Percentiles rank a stretch among this genome's conserved stretches.
These are phyloP conservation scores for Takashimella koratensis DNA, from an alignment of 1,284 basidiomycete species.

Conservation along the genomic window DNA sequence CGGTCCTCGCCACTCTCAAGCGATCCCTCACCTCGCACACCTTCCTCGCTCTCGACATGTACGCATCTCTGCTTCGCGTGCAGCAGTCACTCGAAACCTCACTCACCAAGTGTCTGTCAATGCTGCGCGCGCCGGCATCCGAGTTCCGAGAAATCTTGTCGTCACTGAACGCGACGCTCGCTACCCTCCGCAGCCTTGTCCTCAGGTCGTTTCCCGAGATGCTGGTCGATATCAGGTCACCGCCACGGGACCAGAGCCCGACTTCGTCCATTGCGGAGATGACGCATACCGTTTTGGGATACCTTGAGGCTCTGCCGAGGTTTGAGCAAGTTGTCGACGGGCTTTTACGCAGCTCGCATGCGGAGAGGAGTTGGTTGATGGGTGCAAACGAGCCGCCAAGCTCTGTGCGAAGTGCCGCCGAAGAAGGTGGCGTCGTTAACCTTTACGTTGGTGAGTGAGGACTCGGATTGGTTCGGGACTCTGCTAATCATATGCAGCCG, in stretches of 20 bases:
- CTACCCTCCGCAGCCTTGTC: constrained; percentile 29
- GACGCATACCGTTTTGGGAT: constrained; percentile 42
- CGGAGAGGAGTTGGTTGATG: constrained; percentile 51
- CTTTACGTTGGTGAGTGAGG: constrained; percentile 43
- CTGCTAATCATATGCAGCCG: too few species aligned
- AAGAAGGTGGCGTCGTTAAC: constrained; percentile 45
- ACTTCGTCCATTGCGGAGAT: constrained; percentile 33
- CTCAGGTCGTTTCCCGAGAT: constrained; percentile 47
- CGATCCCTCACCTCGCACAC: constrained; percentile 34
- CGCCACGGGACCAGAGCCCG: constrained; percentile 8
- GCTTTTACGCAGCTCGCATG: constrained; percentile 36
- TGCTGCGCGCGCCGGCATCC: constrained; percentile 17
- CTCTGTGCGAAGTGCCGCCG: constrained; percentile 28
- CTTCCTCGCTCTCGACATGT: constrained; percentile 44
- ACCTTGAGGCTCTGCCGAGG: constrained; percentile 41
- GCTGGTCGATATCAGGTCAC: constrained; percentile 42
- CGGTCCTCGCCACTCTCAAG: constrained; percentile 37
- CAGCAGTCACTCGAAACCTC: constrained; percentile 31
- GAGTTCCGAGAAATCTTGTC: constrained; percentile 18
- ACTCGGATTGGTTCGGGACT: too few species aligned
- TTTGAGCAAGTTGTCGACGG: constrained; percentile 37
- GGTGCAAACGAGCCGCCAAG: constrained; percentile 39
- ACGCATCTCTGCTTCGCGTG: constrained; percentile 27
- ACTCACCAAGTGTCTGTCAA: constrained; percentile 23
- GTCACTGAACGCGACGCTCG: constrained; percentile 19